Percentiles rank a stretch among this genome's conserved stretches.
phyloP scores from a whole-genome alignment of 2,329 filamentous ascomycete genomes.

The Penicillium hesseltinei region DNA sequence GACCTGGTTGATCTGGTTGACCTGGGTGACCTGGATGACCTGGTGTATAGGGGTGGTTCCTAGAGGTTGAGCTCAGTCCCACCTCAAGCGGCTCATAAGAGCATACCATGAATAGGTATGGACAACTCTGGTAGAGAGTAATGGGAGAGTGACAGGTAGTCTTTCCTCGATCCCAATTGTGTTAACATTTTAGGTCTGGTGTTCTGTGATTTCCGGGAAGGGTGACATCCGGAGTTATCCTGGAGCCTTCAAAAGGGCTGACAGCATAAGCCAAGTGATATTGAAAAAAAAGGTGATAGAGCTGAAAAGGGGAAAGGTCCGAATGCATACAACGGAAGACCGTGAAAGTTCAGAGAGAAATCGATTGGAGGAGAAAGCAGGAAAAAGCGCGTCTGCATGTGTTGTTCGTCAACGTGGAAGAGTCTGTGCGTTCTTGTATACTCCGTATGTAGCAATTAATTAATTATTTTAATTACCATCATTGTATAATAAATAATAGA shows the following conservation, averaged over 20 bases:
- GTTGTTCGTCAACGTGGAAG: constrained; percentile 8
- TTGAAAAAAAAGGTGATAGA: background rate
- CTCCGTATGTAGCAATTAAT: background rate
- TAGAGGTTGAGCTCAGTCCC: background rate
- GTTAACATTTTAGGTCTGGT: background rate
- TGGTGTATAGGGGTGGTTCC: background rate
- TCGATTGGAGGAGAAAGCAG: constrained; percentile 16
- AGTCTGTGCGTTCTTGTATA: constrained; percentile 6
- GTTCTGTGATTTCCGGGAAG: background rate
- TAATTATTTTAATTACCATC: too few relatives aligned
- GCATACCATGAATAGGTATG: background rate
- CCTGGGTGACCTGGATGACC: background rate
- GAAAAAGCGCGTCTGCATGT: constrained; percentile 10
- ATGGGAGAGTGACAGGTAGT: background rate
- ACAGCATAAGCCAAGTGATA: background rate
- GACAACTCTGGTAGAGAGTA: background rate
- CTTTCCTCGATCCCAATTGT: background rate
- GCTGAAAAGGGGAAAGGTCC: background rate
- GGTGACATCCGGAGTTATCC: background rate
- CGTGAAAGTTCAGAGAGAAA: constrained; percentile 1
- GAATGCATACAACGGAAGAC: background rate
- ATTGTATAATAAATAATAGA: too few relatives aligned
- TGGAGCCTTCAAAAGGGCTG: background rate
- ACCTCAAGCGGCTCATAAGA: background rate
- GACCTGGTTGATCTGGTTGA: background rate